phyloP scores from a whole-genome alignment of 129 eudicot genomes.

The Centella asiatica region DNA sequence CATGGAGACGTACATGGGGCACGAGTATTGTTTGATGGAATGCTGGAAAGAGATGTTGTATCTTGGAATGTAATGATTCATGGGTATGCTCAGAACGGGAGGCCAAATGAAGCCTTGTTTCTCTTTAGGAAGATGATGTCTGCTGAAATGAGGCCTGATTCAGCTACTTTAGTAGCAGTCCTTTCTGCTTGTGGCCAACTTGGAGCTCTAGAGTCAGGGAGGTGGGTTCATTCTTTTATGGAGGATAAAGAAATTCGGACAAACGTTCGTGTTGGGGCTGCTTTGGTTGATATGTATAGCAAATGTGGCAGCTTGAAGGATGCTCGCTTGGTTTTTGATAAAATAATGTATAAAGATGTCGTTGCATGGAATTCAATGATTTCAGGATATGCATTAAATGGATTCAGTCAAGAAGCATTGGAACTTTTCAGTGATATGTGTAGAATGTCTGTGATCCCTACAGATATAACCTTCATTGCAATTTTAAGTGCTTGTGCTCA shows the following conservation, averaged over 20 bases:
- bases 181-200: constrained; percentile 76
- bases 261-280: constrained; percentile 54
- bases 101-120: constrained; percentile 48
- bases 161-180: constrained; percentile 51
- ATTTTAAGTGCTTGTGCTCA: constrained; percentile 74
- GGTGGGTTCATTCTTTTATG: constrained; percentile 71
- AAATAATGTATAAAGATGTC: constrained; percentile 44
- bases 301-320: constrained; percentile 77
- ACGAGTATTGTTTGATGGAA: constrained; percentile 47
- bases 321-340: constrained; percentile 44
- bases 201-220: constrained; percentile 70
- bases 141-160: constrained; percentile 35
- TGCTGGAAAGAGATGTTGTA: constrained; percentile 53
- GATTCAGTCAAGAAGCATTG: constrained; percentile 48
- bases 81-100: constrained; percentile 60
- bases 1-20: constrained; percentile 52
- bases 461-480: constrained; percentile 66
- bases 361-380: constrained; percentile 76
- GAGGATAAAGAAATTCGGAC: constrained; percentile 13
- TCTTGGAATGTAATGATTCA: constrained; percentile 92
- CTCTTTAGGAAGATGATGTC: constrained; percentile 52
- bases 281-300: constrained; percentile 75
- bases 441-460: constrained; percentile 25
- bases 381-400: constrained; percentile 66
- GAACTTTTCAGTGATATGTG: constrained; percentile 38